phyloP scores from a whole-genome alignment of 176 grass and related monocot species.

The Ananas comosus region DNA sequence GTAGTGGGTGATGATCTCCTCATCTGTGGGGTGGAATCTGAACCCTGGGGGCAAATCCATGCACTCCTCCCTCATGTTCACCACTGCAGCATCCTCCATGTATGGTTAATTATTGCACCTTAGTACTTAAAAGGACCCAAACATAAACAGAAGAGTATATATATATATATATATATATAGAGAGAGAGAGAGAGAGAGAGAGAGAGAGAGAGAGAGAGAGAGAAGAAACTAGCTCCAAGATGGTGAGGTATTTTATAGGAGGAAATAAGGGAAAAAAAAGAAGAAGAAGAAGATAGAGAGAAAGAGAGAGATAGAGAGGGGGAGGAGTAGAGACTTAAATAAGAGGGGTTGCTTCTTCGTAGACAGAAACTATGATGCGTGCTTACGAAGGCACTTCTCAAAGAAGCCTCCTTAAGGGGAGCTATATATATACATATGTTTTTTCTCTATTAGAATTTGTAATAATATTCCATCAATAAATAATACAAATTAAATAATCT shows the following conservation, averaged over 20 bases:
- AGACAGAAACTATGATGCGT: neutral
- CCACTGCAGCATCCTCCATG: conserved; percentile 27
- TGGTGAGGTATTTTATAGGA: neutral
- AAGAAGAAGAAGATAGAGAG: neutral
- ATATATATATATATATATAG: neutral
- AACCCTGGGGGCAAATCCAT: conserved; percentile 43
- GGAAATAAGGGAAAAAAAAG: neutral
- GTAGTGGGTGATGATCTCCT: conserved; percentile 62
- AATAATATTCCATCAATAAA: neutral
- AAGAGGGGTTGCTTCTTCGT: neutral
- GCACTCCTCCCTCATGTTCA: neutral
- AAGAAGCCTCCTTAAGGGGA: neutral
- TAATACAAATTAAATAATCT: neutral
- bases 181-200: too few relatives aligned
- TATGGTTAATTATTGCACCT: neutral
- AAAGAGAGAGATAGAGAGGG: neutral
- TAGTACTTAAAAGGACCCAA: neutral
- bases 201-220: too few relatives aligned
- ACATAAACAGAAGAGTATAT: neutral
- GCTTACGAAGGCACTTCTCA: neutral
- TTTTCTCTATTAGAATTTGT: neutral
- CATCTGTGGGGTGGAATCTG: conserved; percentile 45
- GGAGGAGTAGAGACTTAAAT: neutral
- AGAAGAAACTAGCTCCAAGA: neutral
- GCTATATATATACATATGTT: neutral